phyloP scores from a whole-genome alignment of 345 rosid species.

The Hevea brasiliensis region DNA sequence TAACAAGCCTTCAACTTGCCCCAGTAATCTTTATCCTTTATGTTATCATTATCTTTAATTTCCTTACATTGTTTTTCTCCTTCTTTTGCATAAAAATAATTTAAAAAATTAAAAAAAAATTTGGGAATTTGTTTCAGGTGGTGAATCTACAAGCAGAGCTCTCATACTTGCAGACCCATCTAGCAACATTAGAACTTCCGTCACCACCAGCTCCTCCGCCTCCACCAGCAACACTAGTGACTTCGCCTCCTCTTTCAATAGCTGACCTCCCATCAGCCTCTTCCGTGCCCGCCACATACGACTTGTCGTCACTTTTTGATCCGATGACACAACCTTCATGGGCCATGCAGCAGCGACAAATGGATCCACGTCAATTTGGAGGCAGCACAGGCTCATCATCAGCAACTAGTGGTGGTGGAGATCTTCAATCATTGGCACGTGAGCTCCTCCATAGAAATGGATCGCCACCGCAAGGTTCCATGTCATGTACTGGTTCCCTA shows the following conservation, averaged over 20 bases:
- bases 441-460: conserved; percentile 73
- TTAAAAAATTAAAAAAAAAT: background rate
- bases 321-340: conserved; percentile 63
- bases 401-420: conserved; percentile 40
- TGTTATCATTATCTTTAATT: background rate
- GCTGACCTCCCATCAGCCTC: conserved; percentile 64
- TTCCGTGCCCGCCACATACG: conserved; percentile 53
- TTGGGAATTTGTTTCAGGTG: conserved; percentile 16
- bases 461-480: conserved; percentile 48
- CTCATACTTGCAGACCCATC: conserved; percentile 28
- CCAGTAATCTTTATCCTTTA: conserved; percentile 14
- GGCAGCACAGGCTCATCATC: conserved; percentile 37
- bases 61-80: background rate
- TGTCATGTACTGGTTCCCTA: conserved; percentile 44
- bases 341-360: conserved; percentile 51
- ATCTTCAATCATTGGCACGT: conserved; percentile 77
- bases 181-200: conserved; percentile 26
- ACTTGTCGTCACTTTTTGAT: conserved; percentile 68
- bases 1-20: conserved; percentile 12
- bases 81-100: background rate
- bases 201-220: conserved; percentile 25
- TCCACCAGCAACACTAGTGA: conserved; percentile 25
- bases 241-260: conserved; percentile 57
- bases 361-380: conserved; percentile 65
- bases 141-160: conserved; percentile 37